Evolutionary conservation across 2,329 filamentous ascomycete species (phyloP), one percentile per base, ranked within the genome.

Genomic region (Alternaria incomplexa): DNA sequence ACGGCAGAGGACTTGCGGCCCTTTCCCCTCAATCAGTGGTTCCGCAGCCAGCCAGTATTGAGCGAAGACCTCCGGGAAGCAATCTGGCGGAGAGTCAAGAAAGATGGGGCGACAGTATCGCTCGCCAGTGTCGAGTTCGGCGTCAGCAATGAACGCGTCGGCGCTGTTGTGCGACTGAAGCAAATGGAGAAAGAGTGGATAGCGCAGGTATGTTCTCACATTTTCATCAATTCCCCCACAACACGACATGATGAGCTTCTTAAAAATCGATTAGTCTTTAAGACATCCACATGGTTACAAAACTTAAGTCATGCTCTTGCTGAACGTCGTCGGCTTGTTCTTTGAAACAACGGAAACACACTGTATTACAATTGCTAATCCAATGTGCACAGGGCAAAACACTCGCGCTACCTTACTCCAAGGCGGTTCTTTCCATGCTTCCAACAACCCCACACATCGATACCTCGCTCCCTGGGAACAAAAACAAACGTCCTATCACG

Each of bases 211-310:
- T 86, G 92, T 83, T 50, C 13, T 54, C 43, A 43, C 59, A 23
- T 30, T 11, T 52, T 50, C 51, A 10, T 23, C 20, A 20, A 28
- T 13, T 13, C 9, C 26, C 26, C 32, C 44, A 28, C 15, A 45
- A 47, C 45, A 51, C 76, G 71, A 68, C 66, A 84, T 91, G 89
- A 91, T 91, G 90, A 92, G 87, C 83, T 88, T 74, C 86, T 80
- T 84, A 87, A 72, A 88, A 88, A 91, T 84, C 95, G 95, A 97
- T 98, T 97, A 97, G 95, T 98, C 95, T 97, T 96, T 86, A 97
- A 97, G 94, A 98, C 94, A 89, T 81, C 84, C 80, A 89, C 85
- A 90, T 96, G 93, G 92, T 97, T 95, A 95, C 85, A 91, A 86
- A 87, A 84, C 59, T 84, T 88, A 86, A 72, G 70, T 86, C 88